Evolutionary conservation across 1,284 basidiomycete genomes (phyloP).

Genomic region (Ustilago hordei): DNA sequence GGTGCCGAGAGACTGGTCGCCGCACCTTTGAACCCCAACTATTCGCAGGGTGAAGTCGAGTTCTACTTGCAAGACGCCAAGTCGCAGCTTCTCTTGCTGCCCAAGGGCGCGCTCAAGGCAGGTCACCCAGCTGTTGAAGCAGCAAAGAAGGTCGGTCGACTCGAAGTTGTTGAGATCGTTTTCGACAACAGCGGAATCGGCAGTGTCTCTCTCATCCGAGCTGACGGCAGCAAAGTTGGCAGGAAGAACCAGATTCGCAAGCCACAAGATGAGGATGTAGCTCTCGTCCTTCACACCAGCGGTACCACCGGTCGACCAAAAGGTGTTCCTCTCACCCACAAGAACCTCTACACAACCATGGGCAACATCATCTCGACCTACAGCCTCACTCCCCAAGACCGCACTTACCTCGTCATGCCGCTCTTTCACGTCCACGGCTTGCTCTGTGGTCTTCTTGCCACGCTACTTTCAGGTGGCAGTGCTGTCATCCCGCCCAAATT

Average conservation of each 20-base stretch:
- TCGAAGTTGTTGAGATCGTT: conserved; percentile 65
- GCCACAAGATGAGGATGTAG: conserved; percentile 64
- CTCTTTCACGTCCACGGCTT: conserved; percentile 79
- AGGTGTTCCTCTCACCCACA: conserved; percentile 75
- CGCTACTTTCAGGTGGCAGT: conserved; percentile 75
- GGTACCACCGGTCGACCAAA: conserved; percentile 76
- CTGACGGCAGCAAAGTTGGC: conserved; percentile 41
- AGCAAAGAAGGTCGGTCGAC: conserved; percentile 48
- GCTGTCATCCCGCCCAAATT: conserved; percentile 76
- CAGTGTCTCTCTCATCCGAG: conserved; percentile 44
- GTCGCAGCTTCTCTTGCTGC: conserved; percentile 66
- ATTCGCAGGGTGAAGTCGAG: conserved; percentile 70
- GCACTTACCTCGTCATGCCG: conserved; percentile 77
- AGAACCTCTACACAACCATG: conserved; percentile 76
- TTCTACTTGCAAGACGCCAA: conserved; percentile 70
- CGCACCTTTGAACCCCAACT: conserved; percentile 72
- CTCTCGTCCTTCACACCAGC: conserved; percentile 75
- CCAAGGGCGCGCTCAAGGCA: conserved; percentile 53
- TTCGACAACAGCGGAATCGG: conserved; percentile 55
- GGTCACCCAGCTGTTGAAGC: conserved; percentile 52
- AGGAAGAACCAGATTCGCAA: conserved; percentile 25
- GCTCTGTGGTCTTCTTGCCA: conserved; percentile 76
- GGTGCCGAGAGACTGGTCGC: conserved; percentile 69
- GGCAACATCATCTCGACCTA: conserved; percentile 72
- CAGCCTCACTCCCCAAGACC: conserved; percentile 72